phyloP scores from a whole-genome alignment of 768 basidiomycete genomes.

The Lepiota brunneoincarnata region DNA sequence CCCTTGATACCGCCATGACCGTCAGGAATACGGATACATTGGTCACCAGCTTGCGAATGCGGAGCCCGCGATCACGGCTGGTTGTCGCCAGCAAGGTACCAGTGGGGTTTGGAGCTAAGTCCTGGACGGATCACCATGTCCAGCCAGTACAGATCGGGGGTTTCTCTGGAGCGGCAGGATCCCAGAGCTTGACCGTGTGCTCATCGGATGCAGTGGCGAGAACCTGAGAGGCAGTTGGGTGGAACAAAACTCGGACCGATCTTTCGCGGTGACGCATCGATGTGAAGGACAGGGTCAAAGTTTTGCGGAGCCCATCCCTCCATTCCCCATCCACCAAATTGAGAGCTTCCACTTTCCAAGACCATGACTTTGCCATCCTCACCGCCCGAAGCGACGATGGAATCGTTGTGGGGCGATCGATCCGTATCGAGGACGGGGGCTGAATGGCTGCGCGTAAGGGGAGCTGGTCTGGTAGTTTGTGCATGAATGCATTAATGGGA shows the following conservation, averaged over 20 bases:
- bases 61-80: constrained; percentile 87
- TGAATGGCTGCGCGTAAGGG: constrained; percentile 84
- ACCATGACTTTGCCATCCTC: constrained; percentile 94
- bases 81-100: constrained; percentile 87
- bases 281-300: constrained; percentile 79
- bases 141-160: constrained; percentile 56
- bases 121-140: constrained; percentile 89
- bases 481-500: constrained; percentile 59
- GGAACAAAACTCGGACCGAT: constrained; percentile 93
- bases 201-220: constrained; percentile 82
- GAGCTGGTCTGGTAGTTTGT: constrained; percentile 91
- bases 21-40: constrained; percentile 80
- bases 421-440: constrained; percentile 90
- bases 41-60: constrained; percentile 78
- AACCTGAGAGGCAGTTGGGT: constrained; percentile 86
- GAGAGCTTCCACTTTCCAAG: constrained; percentile 74
- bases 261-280: constrained; percentile 81
- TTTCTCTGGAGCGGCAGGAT: constrained; percentile 74
- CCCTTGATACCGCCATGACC: constrained; percentile 95
- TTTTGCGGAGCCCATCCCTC: constrained; percentile 83
- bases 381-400: constrained; percentile 84
- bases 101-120: constrained; percentile 74
- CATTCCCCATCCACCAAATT: constrained; percentile 82
- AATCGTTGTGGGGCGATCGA: constrained; percentile 94
- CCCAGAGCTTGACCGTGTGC: constrained; percentile 88